Conservation (phyloP, 768 basidiomycete species). For the Macrolepiota dolichaula region DNA sequence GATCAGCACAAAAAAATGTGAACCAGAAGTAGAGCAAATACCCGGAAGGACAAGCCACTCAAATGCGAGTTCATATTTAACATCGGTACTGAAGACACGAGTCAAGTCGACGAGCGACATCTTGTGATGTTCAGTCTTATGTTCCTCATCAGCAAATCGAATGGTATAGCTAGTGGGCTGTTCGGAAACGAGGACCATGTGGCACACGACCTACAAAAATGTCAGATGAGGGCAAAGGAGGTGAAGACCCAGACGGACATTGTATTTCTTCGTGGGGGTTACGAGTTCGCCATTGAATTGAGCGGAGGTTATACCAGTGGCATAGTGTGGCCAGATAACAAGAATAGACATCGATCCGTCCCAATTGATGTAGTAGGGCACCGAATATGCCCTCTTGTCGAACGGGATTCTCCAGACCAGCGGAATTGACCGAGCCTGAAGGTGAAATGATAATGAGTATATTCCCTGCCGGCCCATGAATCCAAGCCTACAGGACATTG, state of each 20-base stretch:
- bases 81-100: not conserved
- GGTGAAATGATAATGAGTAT: not conserved
- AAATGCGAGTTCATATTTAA: not conserved
- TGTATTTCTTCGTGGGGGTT: not conserved
- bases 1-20: not conserved
- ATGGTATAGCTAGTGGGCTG: not conserved
- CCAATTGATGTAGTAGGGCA: not conserved
- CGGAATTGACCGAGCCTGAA: not conserved
- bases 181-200: not conserved
- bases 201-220: not conserved
- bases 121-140: not conserved
- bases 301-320: not conserved
- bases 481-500: not conserved
- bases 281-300: not conserved
- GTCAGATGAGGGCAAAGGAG: not conserved
- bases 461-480: not conserved
- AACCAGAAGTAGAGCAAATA: not conserved
- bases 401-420: not conserved
- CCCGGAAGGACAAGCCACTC: not conserved
- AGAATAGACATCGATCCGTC: not conserved
- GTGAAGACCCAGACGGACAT: not conserved
- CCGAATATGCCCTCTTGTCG: not conserved
- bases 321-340: not conserved
- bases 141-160: not conserved
- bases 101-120: not conserved